Base-by-base conservation (phyloP, 495 filamentous ascomycete genomes). In the Parachaetomium inaequale region DNA sequence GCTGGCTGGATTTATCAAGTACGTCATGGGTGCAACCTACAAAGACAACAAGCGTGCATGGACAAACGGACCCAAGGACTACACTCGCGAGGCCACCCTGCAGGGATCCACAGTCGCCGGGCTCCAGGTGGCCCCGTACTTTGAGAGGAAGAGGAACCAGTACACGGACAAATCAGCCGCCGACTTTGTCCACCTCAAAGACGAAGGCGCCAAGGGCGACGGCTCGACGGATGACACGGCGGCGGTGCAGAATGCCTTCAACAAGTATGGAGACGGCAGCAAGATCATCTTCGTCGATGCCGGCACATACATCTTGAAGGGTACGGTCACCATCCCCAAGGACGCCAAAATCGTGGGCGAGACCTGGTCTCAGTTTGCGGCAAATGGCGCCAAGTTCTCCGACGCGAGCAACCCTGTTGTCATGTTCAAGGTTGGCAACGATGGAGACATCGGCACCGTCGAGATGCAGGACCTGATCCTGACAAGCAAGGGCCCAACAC, bases 401-500 rank as follows among this genome's bases (percentile, higher is more conserved):
- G 73, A 86, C 59, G 57, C 82, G 26, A 82, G 36, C 25, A 89
- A 88, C 61, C 92, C 93, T n/a, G 69, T 72, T 21, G 82, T 85
- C 2, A 82, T 89, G 25, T 83, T 42, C 38, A 3, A 10, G 4
- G 82, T 96, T 49, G 92, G 92, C n/a, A 77, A 88, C 40, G 77
- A 82, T 14, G 91, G 91, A 32, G 90, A 94, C 46, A 68, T 74
- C 15, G 92, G 92, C 25, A 77, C 79, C 19, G 84, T 94, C 43
- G 91, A 96, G 74, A 89, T 96, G 65, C 87, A 79, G 4, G 92
- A 92, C 57, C 73, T 94, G 58, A 74, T 96, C 23, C 88, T 94
- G 68, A 78, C 85, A 63, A 89, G 90, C 47, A 78, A 88, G 51
- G 93, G 81, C 3, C 73, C 88, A 2, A 85, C 88, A 60, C 86